Base-by-base conservation (phyloP, 177 flowering plant species). In the Vitis hybrid region DNA sequence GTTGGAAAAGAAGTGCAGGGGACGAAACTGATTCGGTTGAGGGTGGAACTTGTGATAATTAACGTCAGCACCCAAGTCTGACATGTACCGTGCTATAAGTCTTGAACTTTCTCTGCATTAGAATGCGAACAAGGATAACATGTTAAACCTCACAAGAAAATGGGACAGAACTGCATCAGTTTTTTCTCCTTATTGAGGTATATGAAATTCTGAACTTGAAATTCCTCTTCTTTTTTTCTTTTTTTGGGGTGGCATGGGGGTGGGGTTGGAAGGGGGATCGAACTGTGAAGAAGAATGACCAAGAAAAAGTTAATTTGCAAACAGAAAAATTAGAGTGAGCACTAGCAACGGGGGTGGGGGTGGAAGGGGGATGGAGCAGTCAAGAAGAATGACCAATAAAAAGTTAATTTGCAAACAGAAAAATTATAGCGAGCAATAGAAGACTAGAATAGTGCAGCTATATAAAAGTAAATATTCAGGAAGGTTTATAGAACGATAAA, bases 41-140 rank as follows among this genome's bases (percentile, higher is more conserved):
- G 86, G 82, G 50, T 81, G 83, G 69, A 93, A 95, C 72, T 77
- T 84, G 78, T 90, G 97, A 77, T 84, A 77, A 80, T 81, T 86
- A 73, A 85, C 93, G 81, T 95, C 97, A 64, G 91, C 97, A 71
- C 90, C 98, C 75, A 83, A 77, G 31, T 85, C 82, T 52, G 77
- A 80, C 73, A 95, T 90, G 68, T 82, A 83, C 60, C 75, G 73
- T 67, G 89, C 88, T 61, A 96, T 72, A 67, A 90, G 51, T 66
- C 77, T 79, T 18, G 85, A 84, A 62, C 85, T 80, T 77, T 81
- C 86, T 60, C 98, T 95, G 86, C 70, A 81, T 61, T 55, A 60
- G 51, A 55, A 45, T 33, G 66, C 18, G 20, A 59, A 65, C 53
- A 20, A 51, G 31, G 18, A 55, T 26, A 33, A 71, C 14, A 50